Base-by-base conservation (phyloP, 257 asterid species). In the Schizonepeta tenuifolia region DNA sequence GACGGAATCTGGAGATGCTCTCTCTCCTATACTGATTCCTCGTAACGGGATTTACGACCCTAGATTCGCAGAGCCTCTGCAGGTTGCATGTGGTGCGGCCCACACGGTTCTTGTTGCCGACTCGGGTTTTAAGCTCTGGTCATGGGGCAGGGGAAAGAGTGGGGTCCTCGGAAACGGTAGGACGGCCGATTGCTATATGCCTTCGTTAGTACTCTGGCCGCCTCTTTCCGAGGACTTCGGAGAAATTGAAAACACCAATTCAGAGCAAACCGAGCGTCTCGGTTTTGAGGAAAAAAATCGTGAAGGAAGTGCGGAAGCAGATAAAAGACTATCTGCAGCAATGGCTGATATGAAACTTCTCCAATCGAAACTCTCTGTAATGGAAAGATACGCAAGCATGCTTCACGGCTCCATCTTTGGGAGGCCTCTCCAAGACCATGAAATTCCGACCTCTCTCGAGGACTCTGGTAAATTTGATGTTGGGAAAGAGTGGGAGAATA, bases 111-210 rank as follows among this genome's bases (percentile, higher is more conserved):
- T 90, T 75, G 81, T 87, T 59, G 81, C 89, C 3, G 90, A 89
- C 75, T 78, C 82, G 8, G 96, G 97, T 41, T 82, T 75, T 75
- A 93, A 83, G 72, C 78, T 93, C 46, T 93, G 97, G 97, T 83
- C 97, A 20, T 93, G 98, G 98, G 98, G 98, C 31, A 74, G 98
- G 82, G 98, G 98, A 51, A 75, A 85, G 55, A 90, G 96, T 72
- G 98, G 98, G 14, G 98, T 83, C 54, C 97, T 93, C 33, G 97
- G 97, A 71, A 90, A 82, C 11, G 97, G 94, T 9, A 77, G 55
- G 76, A 71, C 77, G 3, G 75, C 47, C 14, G 93, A 89, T 75
- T 79, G 80, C 81, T 84, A 77, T 65, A 74, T 79, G 61, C 96
- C 98, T 18, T 73, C 84, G 21, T 33, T 75, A 21, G 87, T 84